These are phyloP conservation scores for Myxozyma lipomycoides DNA, from an alignment of 805 yeast species.

Conservation along the genomic window DNA sequence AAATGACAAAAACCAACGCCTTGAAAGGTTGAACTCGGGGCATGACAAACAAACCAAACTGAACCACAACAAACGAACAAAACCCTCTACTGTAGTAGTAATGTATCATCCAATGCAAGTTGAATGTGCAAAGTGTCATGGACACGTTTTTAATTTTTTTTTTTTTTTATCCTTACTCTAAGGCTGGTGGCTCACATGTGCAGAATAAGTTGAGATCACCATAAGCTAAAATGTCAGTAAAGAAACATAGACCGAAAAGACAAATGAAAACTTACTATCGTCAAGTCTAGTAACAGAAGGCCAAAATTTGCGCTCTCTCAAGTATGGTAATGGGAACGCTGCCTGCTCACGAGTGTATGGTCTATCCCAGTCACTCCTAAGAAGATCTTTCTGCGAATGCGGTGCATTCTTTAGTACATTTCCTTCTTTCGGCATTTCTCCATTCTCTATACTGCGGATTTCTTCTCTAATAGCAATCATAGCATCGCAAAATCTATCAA, in stretches of 20 bases:
- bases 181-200: slow-evolving; percentile 54
- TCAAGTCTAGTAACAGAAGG: slow-evolving; percentile 90
- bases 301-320: slow-evolving; percentile 82
- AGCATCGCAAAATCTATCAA: slow-evolving; percentile 86
- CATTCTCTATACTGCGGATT: slow-evolving; percentile 66
- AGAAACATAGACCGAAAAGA: background rate
- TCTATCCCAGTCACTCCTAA: slow-evolving; percentile 74
- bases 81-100: background rate
- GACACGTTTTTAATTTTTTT: too few species aligned
- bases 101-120: background rate
- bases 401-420: slow-evolving; percentile 83
- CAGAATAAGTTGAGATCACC: slow-evolving; percentile 92
- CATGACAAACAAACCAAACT: too few species aligned
- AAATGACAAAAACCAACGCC: background rate
- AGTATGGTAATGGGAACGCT: slow-evolving; percentile 79
- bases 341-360: slow-evolving; percentile 92
- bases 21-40: background rate
- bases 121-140: background rate
- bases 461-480: slow-evolving; percentile 79
- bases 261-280: slow-evolving; percentile 42
- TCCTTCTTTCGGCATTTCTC: slow-evolving; percentile 56
- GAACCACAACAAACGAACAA: too few species aligned
- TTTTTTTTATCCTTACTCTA: background rate
- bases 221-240: slow-evolving; percentile 45
- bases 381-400: slow-evolving; percentile 79